These are phyloP conservation scores for Aspergillus pseudoglaucus DNA, from an alignment of 2,329 filamentous ascomycete genomes.

Conservation along the genomic window DNA sequence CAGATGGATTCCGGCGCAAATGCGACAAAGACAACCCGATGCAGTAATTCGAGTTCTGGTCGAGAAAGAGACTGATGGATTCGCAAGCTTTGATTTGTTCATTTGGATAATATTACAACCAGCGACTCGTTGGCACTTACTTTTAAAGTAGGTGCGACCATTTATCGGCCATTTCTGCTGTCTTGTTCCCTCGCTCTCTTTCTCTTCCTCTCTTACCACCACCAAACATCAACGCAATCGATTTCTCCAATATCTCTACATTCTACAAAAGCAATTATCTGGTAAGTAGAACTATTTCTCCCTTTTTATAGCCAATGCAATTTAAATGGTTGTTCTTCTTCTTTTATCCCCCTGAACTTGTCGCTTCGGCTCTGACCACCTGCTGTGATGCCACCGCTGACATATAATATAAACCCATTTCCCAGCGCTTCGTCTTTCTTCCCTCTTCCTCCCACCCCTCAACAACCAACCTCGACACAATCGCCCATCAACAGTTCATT, in stretches of 20 bases:
- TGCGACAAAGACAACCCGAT: conserved; percentile 2
- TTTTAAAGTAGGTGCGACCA: background rate
- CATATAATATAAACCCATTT: conserved; percentile 17
- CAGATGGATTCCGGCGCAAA: conserved; percentile 1
- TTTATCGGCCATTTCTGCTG: conserved; percentile 13
- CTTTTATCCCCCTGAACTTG: background rate
- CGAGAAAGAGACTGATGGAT: background rate
- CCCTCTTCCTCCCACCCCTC: conserved; percentile 17
- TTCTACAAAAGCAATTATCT: background rate
- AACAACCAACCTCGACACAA: conserved; percentile 8
- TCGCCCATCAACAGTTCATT: conserved; percentile 3
- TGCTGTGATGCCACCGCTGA: conserved; percentile 33
- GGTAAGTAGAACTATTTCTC: conserved; percentile 1
- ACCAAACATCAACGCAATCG: conserved; percentile 1
- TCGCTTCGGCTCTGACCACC: conserved; percentile 7
- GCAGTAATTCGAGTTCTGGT: background rate
- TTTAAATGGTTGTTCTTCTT: background rate
- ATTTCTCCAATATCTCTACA: conserved; percentile 3
- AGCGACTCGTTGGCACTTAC: no score
- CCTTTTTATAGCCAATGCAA: background rate
- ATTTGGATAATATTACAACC: background rate
- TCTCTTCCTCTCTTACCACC: conserved; percentile 10
- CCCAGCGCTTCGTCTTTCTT: conserved; percentile 12
- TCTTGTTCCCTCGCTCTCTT: conserved; percentile 6
- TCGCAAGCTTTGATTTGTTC: background rate